phyloP scores from a whole-genome alignment of 306 rosid genomes.

The Cucumis cinereus region DNA sequence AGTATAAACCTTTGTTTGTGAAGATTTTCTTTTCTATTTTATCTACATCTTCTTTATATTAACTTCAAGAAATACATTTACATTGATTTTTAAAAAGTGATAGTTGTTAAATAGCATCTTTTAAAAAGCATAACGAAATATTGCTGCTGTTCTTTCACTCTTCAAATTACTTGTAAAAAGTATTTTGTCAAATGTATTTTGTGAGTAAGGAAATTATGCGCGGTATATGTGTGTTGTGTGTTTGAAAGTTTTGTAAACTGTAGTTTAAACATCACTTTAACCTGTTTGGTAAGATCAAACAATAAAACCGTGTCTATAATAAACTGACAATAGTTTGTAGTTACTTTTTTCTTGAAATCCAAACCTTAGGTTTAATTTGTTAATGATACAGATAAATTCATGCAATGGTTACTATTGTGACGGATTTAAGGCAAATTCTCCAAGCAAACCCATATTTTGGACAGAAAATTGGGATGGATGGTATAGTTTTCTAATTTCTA shows the following conservation, averaged over 20 bases:
- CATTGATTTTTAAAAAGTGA: neutral
- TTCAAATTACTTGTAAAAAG: neutral
- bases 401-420: conserved; percentile 96
- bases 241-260: neutral
- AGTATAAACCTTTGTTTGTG: neutral
- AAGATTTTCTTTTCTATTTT: neutral
- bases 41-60: neutral
- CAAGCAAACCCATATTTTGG: conserved; percentile 60
- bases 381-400: conserved; percentile 56
- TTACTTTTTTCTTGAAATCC: neutral
- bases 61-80: neutral
- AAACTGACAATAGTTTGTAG: neutral
- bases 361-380: neutral
- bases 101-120: neutral
- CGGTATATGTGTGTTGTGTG: neutral
- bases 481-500: conserved; percentile 25
- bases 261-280: neutral
- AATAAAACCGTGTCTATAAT: neutral
- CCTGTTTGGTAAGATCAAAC: neutral
- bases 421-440: conserved; percentile 78
- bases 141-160: neutral
- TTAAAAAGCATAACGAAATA: neutral
- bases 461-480: conserved; percentile 99
- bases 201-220: neutral
- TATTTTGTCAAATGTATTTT: neutral